These are phyloP conservation scores for Phialocephala subalpina DNA, from an alignment of 2,329 filamentous ascomycete genomes.

Conservation along the genomic window DNA sequence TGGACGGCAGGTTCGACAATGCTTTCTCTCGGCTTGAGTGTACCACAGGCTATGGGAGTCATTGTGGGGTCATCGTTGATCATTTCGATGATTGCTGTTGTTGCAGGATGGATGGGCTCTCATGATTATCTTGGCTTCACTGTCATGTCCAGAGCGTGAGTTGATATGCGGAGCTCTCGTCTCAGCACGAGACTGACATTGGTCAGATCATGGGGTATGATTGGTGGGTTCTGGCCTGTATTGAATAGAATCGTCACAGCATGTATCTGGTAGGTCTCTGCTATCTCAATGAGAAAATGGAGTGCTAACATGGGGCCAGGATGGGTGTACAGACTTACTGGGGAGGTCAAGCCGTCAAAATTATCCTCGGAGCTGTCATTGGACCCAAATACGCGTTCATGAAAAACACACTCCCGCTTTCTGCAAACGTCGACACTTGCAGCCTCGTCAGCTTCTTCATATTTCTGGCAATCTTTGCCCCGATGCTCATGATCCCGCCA, in stretches of 20 bases:
- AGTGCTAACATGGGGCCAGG: constrained; percentile 6
- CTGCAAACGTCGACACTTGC: constrained; percentile 40
- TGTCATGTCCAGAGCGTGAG: constrained; percentile 40
- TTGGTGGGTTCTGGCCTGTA: constrained; percentile 45
- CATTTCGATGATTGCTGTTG: constrained; percentile 44
- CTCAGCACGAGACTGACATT: constrained; percentile 5
- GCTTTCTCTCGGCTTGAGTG: constrained; percentile 42
- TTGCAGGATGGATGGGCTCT: constrained; percentile 46
- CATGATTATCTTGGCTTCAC: constrained; percentile 47
- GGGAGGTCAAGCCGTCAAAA: constrained; percentile 45
- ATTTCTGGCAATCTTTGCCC: constrained; percentile 41
- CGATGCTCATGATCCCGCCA: constrained; percentile 42
- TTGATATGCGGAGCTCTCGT: no score
- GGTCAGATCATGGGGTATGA: constrained; percentile 42
- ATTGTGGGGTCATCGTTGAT: constrained; percentile 46
- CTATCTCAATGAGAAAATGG: not conserved
- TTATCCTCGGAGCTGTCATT: constrained; percentile 42
- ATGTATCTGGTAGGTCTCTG: constrained; percentile 39
- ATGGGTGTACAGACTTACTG: constrained; percentile 44
- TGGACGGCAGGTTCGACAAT: constrained; percentile 43
- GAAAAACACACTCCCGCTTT: constrained; percentile 38
- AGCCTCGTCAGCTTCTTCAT: constrained; percentile 44
- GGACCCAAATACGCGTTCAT: constrained; percentile 39
- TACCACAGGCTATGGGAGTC: constrained; percentile 43
- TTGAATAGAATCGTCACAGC: constrained; percentile 44